Percentiles rank a stretch among this genome's conserved stretches.
Evolutionary conservation across 2,329 filamentous ascomycete genomes (phyloP).

Genomic region (Ceratocystis destructans): DNA sequence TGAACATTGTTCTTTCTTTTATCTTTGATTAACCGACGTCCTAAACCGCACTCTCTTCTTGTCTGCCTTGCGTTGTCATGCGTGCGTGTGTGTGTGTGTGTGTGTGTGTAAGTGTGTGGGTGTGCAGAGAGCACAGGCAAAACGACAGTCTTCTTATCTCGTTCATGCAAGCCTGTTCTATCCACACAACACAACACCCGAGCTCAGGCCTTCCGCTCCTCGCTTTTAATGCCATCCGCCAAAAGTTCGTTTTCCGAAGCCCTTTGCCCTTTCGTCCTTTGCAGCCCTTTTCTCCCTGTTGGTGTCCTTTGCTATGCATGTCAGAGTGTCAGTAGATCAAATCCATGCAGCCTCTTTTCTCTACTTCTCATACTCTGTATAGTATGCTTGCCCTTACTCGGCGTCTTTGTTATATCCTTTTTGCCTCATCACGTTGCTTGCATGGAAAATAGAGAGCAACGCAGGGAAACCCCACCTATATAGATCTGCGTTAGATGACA

Average conservation of each 20-base stretch:
- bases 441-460: background rate
- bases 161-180: background rate
- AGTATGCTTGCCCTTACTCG: background rate
- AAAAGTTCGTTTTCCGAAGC: too few species aligned
- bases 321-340: slow-evolving; percentile 2
- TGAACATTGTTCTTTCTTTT: background rate
- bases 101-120: background rate
- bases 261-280: background rate
- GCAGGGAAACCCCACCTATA: background rate
- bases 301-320: slow-evolving; percentile 4
- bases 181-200: background rate
- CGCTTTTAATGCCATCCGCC: too few species aligned
- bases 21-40: background rate
- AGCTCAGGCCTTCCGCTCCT: background rate
- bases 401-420: background rate
- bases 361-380: background rate
- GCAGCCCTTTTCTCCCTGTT: background rate
- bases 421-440: too few species aligned
- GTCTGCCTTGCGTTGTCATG: background rate
- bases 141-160: background rate
- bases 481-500: background rate
- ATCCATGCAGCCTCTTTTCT: slow-evolving; percentile 6
- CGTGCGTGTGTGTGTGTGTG: too few species aligned
- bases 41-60: background rate
- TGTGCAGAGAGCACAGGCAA: background rate